These are phyloP conservation scores for Salix caprea DNA, from an alignment of 345 rosid genomes.

Conservation along the genomic window DNA sequence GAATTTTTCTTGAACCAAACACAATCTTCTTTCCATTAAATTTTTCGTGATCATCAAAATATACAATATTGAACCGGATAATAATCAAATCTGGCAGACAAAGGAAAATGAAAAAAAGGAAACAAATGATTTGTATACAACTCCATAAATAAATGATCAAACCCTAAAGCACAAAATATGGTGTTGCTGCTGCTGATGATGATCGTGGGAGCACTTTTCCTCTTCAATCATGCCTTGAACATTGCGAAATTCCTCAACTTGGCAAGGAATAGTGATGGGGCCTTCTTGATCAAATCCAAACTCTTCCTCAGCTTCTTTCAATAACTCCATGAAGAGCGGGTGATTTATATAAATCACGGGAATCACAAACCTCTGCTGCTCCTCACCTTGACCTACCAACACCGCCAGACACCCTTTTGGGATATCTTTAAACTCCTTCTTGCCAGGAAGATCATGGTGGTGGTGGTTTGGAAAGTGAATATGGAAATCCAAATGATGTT, in stretches of 20 bases:
- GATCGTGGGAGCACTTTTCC: conserved; percentile 32
- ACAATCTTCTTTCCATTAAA: neutral
- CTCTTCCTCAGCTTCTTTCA: conserved; percentile 78
- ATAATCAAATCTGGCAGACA: neutral
- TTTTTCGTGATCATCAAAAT: neutral
- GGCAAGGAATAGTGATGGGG: conserved; percentile 79
- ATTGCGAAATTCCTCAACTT: conserved; percentile 63
- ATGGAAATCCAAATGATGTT: conserved; percentile 34
- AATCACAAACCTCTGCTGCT: conserved; percentile 65
- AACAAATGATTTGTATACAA: neutral
- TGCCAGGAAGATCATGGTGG: conserved; percentile 16
- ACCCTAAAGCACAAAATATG: conserved; percentile 51
- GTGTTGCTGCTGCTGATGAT: conserved; percentile 33
- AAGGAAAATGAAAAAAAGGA: neutral
- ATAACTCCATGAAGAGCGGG: conserved; percentile 57
- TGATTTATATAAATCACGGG: conserved; percentile 77
- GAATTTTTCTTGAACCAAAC: no score
- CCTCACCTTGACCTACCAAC: conserved; percentile 72
- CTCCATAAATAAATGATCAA: conserved; percentile 18
- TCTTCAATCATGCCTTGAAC: conserved; percentile 63
- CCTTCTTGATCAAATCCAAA: conserved; percentile 76
- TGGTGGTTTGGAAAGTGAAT: conserved; percentile 32
- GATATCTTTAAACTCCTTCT: conserved; percentile 34
- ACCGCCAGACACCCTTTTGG: conserved; percentile 78
- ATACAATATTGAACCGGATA: neutral